Base-by-base conservation (phyloP, 495 filamentous ascomycete genomes). In the Durotheca rogersii region DNA sequence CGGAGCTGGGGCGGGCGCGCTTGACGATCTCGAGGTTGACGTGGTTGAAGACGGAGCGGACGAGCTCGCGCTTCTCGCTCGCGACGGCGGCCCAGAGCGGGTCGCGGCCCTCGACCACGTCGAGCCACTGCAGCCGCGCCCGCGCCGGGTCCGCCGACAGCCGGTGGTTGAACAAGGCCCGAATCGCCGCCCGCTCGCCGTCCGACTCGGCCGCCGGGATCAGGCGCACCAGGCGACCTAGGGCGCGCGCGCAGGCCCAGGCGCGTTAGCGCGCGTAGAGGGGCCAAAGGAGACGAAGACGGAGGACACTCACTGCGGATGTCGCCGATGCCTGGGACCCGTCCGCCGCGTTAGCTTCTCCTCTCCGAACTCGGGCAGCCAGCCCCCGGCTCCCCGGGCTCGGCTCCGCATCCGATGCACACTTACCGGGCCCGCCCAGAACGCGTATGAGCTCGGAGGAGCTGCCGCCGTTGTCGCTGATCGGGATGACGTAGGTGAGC, bases 401-500 rank as follows among this genome's bases (percentile, higher is more conserved):
- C n/a, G n/a, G n/a, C n/a, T n/a, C n/a, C n/a, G n/a, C n/a, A n/a
- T n/a, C n/a, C n/a, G n/a, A n/a, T n/a, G n/a, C n/a, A n/a, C 12
- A 18, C 62, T 53, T 56, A 74, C 72, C 72, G 41, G 92, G 92
- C 0, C 92, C 92, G 1, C 92, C 92, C 68, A 96, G 88, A 11
- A 97, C 88, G 11, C 92, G 79, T 52, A 96, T 92, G 58, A 96
- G 67, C 71, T 97, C 92, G 5, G 87, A 92, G 0, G 90, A 90
- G 23, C 85, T 90, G 12, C 92, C 92, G 19, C 92, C 92, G 72
- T 97, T 97, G 67, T 97, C 92, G 56, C 85, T 89, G 60, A 96
- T 95, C 11, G 92, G 92, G 42, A 97, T 94, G 47, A 96, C 79
- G 60, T 94, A 92, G 64, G 78, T 88, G 34, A 94, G 75, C 16